These are phyloP conservation scores for Flaveria brownii DNA, from an alignment of 129 eudicot species.

Conservation along the genomic window DNA sequence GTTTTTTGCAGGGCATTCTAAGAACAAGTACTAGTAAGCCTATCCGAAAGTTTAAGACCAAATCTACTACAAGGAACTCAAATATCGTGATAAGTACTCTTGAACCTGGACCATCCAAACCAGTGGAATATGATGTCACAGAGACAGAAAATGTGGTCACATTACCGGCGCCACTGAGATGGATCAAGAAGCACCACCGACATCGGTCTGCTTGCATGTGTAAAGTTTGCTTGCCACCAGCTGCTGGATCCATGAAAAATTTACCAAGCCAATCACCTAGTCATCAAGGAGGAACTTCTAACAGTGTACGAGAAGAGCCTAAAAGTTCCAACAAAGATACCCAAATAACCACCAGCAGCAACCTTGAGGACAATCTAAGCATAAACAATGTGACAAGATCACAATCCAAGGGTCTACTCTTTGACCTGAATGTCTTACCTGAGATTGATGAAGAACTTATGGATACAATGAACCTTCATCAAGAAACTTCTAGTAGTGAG, in stretches of 20 bases:
- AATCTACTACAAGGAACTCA: not conserved
- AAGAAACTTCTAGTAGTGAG: not conserved
- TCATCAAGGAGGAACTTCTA: too few relatives aligned
- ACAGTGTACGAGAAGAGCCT: not conserved
- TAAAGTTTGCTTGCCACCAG: not conserved
- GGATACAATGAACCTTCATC: not conserved
- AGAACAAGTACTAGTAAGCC: not conserved
- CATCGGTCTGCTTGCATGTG: slow-evolving; percentile 11
- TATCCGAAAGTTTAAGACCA: not conserved
- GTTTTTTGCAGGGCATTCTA: not conserved
- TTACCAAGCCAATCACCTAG: not conserved
- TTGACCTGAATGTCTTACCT: not conserved
- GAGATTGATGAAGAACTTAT: not conserved
- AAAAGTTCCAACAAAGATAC: not conserved
- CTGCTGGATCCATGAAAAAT: slow-evolving; percentile 5
- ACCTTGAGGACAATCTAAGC: not conserved
- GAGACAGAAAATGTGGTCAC: not conserved
- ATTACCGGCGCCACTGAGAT: not conserved
- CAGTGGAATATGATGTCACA: not conserved
- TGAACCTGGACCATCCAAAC: not conserved
- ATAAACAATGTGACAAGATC: not conserved
- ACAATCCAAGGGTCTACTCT: not conserved
- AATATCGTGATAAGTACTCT: not conserved
- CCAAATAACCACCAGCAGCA: not conserved
- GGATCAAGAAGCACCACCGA: slow-evolving; percentile 2